These are phyloP conservation scores for Erythrophleum fordii DNA, from an alignment of 306 rosid species.

Conservation along the genomic window DNA sequence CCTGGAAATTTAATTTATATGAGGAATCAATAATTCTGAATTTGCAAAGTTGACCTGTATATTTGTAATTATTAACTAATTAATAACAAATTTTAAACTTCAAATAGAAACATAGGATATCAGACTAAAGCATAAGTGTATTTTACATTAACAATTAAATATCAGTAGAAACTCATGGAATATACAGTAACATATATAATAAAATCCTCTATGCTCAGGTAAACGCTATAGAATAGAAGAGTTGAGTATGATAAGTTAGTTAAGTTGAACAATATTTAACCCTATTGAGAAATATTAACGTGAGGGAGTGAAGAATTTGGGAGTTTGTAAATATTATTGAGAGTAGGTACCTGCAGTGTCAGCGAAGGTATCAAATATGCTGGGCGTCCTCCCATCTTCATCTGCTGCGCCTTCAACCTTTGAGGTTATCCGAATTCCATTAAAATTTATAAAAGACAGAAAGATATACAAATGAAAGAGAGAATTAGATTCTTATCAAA, in stretches of 20 bases:
- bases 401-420: constrained; percentile 33
- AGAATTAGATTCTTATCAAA: background rate
- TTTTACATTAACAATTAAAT: background rate
- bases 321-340: background rate
- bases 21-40: background rate
- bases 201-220: background rate
- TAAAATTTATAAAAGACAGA: background rate
- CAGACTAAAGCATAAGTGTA: background rate
- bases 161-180: background rate
- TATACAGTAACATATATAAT: background rate
- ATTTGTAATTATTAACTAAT: background rate
- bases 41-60: background rate
- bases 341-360: constrained; percentile 4
- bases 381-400: constrained; percentile 25
- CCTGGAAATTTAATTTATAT: constrained; percentile 6
- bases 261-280: background rate
- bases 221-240: background rate
- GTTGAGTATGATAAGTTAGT: background rate
- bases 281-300: background rate
- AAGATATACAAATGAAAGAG: background rate
- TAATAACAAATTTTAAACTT: background rate
- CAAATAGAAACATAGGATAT: background rate
- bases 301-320: background rate
- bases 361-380: constrained; percentile 50
- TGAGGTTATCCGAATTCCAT: background rate